Evolutionary conservation across 768 basidiomycete genomes (phyloP).

Genomic region (Amanita pseudoporphyria): DNA sequence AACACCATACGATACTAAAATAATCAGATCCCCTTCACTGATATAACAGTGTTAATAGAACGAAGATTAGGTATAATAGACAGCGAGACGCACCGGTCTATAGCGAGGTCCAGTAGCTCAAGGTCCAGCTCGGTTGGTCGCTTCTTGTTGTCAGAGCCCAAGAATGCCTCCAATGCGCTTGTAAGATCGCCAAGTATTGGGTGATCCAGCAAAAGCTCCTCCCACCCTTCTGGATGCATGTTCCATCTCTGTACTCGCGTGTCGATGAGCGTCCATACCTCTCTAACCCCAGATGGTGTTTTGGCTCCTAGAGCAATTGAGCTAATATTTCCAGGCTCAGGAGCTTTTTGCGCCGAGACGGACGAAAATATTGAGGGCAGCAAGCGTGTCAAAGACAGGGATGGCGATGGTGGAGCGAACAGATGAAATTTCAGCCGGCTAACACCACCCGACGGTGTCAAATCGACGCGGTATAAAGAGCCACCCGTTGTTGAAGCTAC

Average conservation of each 20-base stretch:
- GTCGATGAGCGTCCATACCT: constrained; percentile 63
- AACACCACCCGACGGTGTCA: constrained; percentile 63
- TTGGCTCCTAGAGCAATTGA: constrained; percentile 45
- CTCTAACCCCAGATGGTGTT: constrained; percentile 34
- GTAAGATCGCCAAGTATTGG: constrained; percentile 44
- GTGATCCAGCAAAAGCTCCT: constrained; percentile 47
- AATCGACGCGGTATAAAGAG: constrained; percentile 49
- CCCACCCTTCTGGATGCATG: constrained; percentile 59
- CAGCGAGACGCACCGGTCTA: constrained; percentile 38
- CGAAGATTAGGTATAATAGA: not conserved
- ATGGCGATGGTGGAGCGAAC: constrained; percentile 50
- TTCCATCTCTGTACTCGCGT: constrained; percentile 65
- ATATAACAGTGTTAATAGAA: not conserved
- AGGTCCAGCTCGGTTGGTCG: constrained; percentile 37
- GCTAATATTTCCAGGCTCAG: constrained; percentile 52
- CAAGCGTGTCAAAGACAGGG: constrained; percentile 31
- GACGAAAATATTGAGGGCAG: constrained; percentile 34
- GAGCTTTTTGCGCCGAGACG: constrained; percentile 28
- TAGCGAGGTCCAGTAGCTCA: constrained; percentile 61
- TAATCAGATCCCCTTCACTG: constrained; percentile 42
- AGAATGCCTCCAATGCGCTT: constrained; percentile 34
- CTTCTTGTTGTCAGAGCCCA: constrained; percentile 31
- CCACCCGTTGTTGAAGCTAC: constrained; percentile 62
- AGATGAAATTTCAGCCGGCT: constrained; percentile 45
- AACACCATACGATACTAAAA: constrained; percentile 58